A percentile compares a stretch with the other conserved stretches of the same genome.
Conservation (phyloP, 129 eudicot genomes). For the Chrysanthemum seticuspe region DNA sequence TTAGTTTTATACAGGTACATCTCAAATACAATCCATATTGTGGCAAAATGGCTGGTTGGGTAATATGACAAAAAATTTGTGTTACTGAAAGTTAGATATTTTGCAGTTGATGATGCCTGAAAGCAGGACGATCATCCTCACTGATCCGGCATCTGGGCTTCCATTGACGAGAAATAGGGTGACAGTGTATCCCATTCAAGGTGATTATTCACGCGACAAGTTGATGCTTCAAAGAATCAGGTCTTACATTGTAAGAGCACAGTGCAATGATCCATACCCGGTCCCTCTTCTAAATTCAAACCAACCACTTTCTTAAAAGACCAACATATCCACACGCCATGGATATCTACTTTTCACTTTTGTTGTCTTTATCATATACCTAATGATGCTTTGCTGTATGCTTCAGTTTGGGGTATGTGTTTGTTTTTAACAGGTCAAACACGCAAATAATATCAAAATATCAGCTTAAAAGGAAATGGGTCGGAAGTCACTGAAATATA, state of each 20-base stretch:
- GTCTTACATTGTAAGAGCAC: constrained; percentile 98
- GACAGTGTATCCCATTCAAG: constrained; percentile 71
- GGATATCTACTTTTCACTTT: background rate
- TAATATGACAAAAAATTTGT: background rate
- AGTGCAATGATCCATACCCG: constrained; percentile 29
- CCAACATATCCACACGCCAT: constrained; percentile 11
- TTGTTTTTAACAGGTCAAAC: background rate
- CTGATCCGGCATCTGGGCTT: constrained; percentile 82
- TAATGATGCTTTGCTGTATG: background rate
- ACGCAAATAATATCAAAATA: background rate
- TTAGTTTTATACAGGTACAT: constrained; percentile 65
- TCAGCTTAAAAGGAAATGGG: background rate
- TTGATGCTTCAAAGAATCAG: constrained; percentile 99
- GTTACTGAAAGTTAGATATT: background rate
- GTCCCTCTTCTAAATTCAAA: constrained; percentile 12
- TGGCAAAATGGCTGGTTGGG: background rate
- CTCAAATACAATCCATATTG: background rate
- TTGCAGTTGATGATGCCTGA: constrained; percentile 78
- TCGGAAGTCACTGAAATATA: background rate
- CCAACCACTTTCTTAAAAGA: background rate
- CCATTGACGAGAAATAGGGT: constrained; percentile 65
- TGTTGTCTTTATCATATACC: background rate
- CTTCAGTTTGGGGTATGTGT: background rate
- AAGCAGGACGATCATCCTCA: constrained; percentile 70
- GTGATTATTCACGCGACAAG: constrained; percentile 97